Evolutionary conservation across 768 basidiomycete species (phyloP).

Genomic region (Hydnomerulius pinastri): DNA sequence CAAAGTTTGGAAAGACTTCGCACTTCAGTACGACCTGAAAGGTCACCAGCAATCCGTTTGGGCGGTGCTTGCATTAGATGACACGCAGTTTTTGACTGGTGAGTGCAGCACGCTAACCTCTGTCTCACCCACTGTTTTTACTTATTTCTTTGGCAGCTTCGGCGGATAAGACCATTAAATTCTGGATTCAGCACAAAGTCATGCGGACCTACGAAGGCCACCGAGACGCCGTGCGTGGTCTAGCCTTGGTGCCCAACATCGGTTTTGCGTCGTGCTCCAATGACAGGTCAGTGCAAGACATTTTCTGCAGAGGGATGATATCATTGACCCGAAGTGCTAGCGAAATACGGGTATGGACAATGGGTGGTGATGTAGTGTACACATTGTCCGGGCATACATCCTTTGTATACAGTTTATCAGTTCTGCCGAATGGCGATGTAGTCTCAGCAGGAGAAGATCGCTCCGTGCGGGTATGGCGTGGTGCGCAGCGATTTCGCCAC

Average conservation of each 20-base stretch:
- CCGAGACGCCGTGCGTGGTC: conserved; percentile 85
- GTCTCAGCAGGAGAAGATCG: conserved; percentile 96
- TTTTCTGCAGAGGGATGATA: neutral
- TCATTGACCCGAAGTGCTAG: conserved; percentile 40
- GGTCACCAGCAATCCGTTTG: conserved; percentile 93
- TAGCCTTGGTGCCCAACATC: conserved; percentile 78
- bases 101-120: no score
- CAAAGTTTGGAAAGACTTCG: conserved; percentile 88
- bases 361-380: conserved; percentile 75
- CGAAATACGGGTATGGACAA: conserved; percentile 90
- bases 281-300: conserved; percentile 62
- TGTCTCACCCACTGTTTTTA: no score
- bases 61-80: conserved; percentile 83
- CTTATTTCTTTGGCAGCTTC: conserved; percentile 56
- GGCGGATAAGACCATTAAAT: conserved; percentile 91
- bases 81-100: conserved; percentile 84
- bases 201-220: conserved; percentile 83
- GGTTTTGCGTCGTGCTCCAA: conserved; percentile 97
- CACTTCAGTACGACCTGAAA: conserved; percentile 68
- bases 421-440: conserved; percentile 79
- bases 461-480: conserved; percentile 88
- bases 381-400: conserved; percentile 93
- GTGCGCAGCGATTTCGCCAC: conserved; percentile 40
- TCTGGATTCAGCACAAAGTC: conserved; percentile 79
- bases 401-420: conserved; percentile 89